phyloP scores from a whole-genome alignment of 2,329 filamentous ascomycete genomes.

The Neofusicoccum ribis region DNA sequence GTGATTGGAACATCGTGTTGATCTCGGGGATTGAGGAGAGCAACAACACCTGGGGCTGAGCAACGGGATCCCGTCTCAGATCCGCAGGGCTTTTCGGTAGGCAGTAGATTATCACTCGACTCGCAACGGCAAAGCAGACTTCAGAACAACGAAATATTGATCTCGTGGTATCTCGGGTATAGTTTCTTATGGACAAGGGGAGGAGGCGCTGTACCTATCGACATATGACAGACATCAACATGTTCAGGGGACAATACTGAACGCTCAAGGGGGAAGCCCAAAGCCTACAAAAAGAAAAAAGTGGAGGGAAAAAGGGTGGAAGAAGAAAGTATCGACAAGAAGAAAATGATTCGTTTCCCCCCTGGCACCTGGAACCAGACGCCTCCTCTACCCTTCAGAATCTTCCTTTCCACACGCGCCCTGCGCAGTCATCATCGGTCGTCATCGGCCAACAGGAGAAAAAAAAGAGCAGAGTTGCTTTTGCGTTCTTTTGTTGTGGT shows the following conservation, averaged over 20 bases:
- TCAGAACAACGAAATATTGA: not conserved
- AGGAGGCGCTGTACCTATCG: not conserved
- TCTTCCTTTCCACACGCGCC: not conserved
- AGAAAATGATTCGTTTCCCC: not conserved
- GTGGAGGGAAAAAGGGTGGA: not conserved
- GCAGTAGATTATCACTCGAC: not conserved
- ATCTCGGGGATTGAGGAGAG: too few relatives aligned
- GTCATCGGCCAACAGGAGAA: not conserved
- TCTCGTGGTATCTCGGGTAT: slow-evolving; percentile 4
- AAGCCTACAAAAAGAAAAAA: not conserved
- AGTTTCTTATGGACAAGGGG: not conserved
- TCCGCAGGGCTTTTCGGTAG: too few relatives aligned
- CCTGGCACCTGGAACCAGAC: not conserved
- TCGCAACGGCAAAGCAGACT: not conserved
- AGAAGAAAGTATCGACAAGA: slow-evolving; percentile 1
- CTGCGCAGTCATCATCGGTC: not conserved
- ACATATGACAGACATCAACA: not conserved
- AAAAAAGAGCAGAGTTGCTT: not conserved
- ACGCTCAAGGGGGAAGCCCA: not conserved
- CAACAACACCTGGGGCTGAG: too few relatives aligned
- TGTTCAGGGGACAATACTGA: not conserved
- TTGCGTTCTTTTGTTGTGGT: not conserved
- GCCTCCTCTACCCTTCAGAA: not conserved
- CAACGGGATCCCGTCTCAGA: too few relatives aligned
- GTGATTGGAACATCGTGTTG: too few relatives aligned